Evolutionary conservation across 225 moss, liverwort and hornwort genomes (phyloP).

Genomic region (Polytrichum commune): DNA sequence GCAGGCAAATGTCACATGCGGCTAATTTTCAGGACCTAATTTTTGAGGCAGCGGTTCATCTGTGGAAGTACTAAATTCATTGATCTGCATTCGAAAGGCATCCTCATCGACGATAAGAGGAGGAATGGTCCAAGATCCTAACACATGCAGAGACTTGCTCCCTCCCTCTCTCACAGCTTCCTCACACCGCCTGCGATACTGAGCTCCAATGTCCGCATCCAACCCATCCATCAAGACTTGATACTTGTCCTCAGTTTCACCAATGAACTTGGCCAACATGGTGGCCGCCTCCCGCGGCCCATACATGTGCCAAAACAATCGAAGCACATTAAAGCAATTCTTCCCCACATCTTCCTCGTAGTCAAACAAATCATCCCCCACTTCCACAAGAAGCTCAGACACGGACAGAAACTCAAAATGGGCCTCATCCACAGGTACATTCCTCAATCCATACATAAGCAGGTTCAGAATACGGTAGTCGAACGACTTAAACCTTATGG

Average conservation of each 20-base stretch:
- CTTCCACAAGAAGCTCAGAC: slow-evolving; percentile 87
- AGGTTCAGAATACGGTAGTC: slow-evolving; percentile 95
- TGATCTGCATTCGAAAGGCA: slow-evolving; percentile 44
- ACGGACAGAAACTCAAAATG: slow-evolving; percentile 66
- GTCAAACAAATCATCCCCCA: slow-evolving; percentile 73
- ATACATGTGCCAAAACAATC: slow-evolving; percentile 57
- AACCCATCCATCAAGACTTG: slow-evolving; percentile 49
- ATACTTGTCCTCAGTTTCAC: slow-evolving; percentile 63
- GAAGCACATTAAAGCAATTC: slow-evolving; percentile 78
- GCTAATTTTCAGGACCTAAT: no score
- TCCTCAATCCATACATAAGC: slow-evolving; percentile 57
- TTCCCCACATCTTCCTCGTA: slow-evolving; percentile 73
- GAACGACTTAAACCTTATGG: slow-evolving; percentile 80
- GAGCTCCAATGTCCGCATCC: slow-evolving; percentile 47
- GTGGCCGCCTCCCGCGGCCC: slow-evolving; percentile 59
- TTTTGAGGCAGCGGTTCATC: no score
- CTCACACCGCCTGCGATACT: slow-evolving; percentile 69
- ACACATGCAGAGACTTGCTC: slow-evolving; percentile 56
- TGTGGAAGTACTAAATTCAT: background rate
- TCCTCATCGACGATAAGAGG: slow-evolving; percentile 70
- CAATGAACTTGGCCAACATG: slow-evolving; percentile 75
- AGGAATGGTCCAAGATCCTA: slow-evolving; percentile 85
- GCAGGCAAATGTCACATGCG: no score
- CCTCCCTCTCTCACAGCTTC: slow-evolving; percentile 91
- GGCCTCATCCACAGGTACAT: slow-evolving; percentile 57